These are phyloP conservation scores for Ceratobasidium sp. DNA, from an alignment of 1,284 basidiomycete species.

Conservation along the genomic window DNA sequence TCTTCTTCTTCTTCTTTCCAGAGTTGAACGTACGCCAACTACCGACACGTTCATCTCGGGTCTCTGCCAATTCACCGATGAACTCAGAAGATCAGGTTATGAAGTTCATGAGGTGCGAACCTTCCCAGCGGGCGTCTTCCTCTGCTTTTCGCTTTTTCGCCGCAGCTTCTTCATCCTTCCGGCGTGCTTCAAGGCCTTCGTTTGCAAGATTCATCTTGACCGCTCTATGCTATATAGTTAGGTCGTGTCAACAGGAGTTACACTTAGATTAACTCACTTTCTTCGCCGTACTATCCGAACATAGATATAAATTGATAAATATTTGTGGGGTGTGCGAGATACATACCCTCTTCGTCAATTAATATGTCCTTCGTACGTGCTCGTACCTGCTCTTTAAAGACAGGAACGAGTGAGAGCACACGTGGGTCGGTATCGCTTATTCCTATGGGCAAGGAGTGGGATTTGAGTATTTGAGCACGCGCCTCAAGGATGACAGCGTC, in stretches of 20 bases:
- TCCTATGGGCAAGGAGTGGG: conserved; percentile 62
- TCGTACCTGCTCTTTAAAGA: conserved; percentile 68
- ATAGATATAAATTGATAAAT: not conserved
- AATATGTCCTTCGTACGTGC: conserved; percentile 75
- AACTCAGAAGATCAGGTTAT: conserved; percentile 1
- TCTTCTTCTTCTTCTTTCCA: conserved; percentile 72
- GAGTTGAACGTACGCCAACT: conserved; percentile 76
- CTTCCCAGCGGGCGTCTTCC: conserved; percentile 82
- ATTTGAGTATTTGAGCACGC: conserved; percentile 65
- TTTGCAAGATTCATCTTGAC: conserved; percentile 86
- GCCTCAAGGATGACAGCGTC: conserved; percentile 79
- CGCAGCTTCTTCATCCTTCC: conserved; percentile 80
- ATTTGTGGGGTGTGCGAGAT: not conserved
- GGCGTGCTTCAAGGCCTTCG: conserved; percentile 80
- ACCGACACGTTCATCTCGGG: conserved; percentile 77
- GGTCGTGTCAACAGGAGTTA: not conserved
- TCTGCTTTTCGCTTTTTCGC: conserved; percentile 79
- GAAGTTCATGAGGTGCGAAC: conserved; percentile 50
- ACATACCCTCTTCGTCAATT: conserved; percentile 71
- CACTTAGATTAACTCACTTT: conserved; percentile 59
- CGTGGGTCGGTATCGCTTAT: conserved; percentile 62
- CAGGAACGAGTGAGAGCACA: conserved; percentile 61
- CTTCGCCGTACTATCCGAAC: conserved; percentile 61
- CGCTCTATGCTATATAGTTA: conserved; percentile 57
- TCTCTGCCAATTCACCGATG: conserved; percentile 56